A percentile compares a stretch with the other conserved stretches of the same genome.
Conservation (phyloP, 306 rosid genomes). For the Acacia crassicarpa region DNA sequence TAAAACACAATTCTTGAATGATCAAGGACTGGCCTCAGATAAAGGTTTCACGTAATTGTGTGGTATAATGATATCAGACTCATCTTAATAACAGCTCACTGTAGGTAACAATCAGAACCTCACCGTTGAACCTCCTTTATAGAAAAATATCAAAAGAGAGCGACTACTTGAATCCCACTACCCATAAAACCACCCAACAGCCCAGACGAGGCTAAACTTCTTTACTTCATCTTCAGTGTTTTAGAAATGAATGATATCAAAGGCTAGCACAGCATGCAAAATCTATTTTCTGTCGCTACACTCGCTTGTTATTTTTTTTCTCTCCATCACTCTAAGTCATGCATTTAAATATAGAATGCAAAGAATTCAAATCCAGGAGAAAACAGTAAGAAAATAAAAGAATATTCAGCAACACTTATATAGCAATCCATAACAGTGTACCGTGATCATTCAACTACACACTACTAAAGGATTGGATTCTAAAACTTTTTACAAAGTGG, state of each 20-base stretch:
- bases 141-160: background rate
- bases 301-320: background rate
- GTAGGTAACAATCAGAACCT: background rate
- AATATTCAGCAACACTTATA: constrained; percentile 2
- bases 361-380: background rate
- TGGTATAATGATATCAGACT: background rate
- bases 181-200: constrained; percentile 15
- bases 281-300: background rate
- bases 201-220: background rate
- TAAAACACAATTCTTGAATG: constrained; percentile 23
- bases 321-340: background rate
- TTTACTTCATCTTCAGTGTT: background rate
- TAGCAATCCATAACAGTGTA: background rate
- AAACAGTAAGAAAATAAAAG: background rate
- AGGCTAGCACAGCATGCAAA: background rate
- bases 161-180: background rate
- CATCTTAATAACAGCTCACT: background rate
- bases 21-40: background rate
- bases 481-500: constrained; percentile 15
- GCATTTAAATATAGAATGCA: background rate
- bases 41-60: background rate
- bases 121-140: background rate
- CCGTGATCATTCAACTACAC: background rate
- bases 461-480: constrained; percentile 13
- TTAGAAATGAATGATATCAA: background rate